phyloP scores from a whole-genome alignment of 2,329 filamentous ascomycete genomes.

The Phialemoniopsis sp. region DNA sequence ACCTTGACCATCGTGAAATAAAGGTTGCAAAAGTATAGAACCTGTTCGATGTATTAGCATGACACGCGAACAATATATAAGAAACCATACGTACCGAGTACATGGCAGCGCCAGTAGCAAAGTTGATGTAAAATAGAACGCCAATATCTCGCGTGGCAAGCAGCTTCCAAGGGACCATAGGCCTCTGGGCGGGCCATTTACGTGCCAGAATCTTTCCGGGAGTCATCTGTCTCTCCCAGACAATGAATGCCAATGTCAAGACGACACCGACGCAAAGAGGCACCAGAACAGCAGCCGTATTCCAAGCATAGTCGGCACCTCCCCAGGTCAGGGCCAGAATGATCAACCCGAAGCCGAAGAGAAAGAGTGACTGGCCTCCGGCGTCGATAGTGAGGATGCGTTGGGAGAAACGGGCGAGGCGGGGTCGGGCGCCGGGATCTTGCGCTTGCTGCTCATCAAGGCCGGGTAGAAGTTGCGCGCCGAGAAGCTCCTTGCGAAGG shows the following conservation, averaged over 20 bases:
- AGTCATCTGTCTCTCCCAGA: constrained; percentile 50
- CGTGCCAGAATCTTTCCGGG: constrained; percentile 40
- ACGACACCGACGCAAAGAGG: constrained; percentile 40
- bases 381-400: constrained; percentile 52
- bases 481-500: constrained; percentile 54
- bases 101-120: constrained; percentile 53
- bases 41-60: constrained; percentile 32
- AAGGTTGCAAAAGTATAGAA: constrained; percentile 65
- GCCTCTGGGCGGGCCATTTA: constrained; percentile 46
- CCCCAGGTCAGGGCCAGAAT: constrained; percentile 53
- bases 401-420: constrained; percentile 25
- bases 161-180: constrained; percentile 62
- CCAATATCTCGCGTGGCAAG: constrained; percentile 53
- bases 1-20: constrained; percentile 46
- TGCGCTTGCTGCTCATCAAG: constrained; percentile 31
- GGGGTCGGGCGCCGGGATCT: background rate
- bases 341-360: constrained; percentile 47
- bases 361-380: constrained; percentile 53
- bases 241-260: constrained; percentile 35
- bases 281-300: constrained; percentile 39
- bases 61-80: constrained; percentile 7
- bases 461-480: constrained; percentile 42
- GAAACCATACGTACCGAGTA: constrained; percentile 31
- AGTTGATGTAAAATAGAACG: constrained; percentile 59
- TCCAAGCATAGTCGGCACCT: constrained; percentile 48